Base-by-base conservation (phyloP, 352 stramenopile genomes). In the Globisporangium cystogenes region DNA sequence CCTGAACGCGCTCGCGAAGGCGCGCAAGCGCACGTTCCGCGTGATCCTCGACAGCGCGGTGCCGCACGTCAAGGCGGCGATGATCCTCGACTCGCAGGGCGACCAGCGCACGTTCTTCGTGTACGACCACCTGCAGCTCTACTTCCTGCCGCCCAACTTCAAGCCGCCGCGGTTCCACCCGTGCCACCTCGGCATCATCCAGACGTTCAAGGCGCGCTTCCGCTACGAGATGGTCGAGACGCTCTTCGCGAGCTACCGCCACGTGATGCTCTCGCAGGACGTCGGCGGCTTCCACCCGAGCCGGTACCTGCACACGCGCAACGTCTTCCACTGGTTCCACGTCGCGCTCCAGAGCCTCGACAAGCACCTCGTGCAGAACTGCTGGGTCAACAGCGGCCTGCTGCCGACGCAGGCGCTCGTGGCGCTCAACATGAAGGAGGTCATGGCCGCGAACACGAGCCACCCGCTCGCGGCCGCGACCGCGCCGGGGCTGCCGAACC, bases 91-190 rank as follows among this genome's bases (percentile, higher is more conserved):
- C 62, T 87, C 80, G 15, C 82, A 90, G 50, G 82, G 82, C 49
- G 82, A 93, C 65, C 82, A 91, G 57, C 82, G 82, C 41, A 93
- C 82, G 51, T 91, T 93, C 43, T 93, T 93, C 52, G 69, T 90
- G 37, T 93, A 80, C 59, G 82, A 93, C 55, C 76, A 88, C 48
- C 58, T 93, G 7, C 76, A 89, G 36, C 75, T 93, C 31, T 84
- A 80, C 67, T 90, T 93, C 51, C 64, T 91, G 62, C 82, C 82
- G 35, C 82, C 78, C 20, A 91, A 93, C 48, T 86, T 93, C 54
- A 89, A 87, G 53, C 56, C 70, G 29, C 62, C 69, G 33, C 77
- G 73, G 14, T 91, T 86, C 59, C 82, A 93, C 36, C 82, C 82
- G 46, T 86, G 70, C 49, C 78, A 90, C 29, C 59, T 91, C 29